A percentile compares a stretch with the other conserved stretches of the same genome.
Conservation (phyloP, 306 rosid species). For the Pterocarpus macrocarpus region DNA sequence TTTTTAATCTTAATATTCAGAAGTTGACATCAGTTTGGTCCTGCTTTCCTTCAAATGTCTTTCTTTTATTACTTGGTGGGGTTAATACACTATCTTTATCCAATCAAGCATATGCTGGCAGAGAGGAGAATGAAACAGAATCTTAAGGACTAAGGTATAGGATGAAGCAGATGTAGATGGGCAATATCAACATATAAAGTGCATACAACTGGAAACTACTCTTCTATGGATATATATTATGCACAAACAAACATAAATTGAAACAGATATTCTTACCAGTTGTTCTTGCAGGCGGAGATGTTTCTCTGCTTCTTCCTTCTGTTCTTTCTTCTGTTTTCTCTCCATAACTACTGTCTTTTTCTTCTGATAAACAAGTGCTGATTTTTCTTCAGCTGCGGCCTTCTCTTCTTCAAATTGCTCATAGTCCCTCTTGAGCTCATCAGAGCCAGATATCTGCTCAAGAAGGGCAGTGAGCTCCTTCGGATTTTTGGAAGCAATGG, state of each 20-base stretch:
- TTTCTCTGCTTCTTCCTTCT: conserved; percentile 95
- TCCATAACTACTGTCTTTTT: conserved; percentile 87
- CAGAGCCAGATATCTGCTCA: conserved; percentile 98
- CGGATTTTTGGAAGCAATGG: conserved; percentile 95
- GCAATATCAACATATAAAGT: background rate
- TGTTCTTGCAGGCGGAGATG: conserved; percentile 80
- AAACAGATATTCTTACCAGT: conserved; percentile 64
- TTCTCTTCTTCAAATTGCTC: conserved; percentile 89
- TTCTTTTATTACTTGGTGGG: background rate
- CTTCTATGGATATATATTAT: background rate
- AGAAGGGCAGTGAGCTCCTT: conserved; percentile 90
- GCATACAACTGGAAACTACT: background rate
- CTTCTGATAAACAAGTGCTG: conserved; percentile 91
- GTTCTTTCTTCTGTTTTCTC: conserved; percentile 98
- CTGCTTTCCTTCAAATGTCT: conserved; percentile 17
- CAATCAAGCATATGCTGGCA: background rate
- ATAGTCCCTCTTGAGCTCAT: conserved; percentile 86
- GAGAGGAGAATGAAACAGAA: conserved; percentile 4
- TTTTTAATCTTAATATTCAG: too few relatives aligned
- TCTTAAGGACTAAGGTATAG: background rate
- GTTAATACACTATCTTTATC: background rate
- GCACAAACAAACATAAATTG: conserved; percentile 42
- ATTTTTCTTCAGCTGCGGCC: conserved; percentile 84
- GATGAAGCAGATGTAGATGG: background rate
- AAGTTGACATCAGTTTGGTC: background rate